Base-by-base conservation (phyloP, 179 eudicot species). In the Kewa caespitosa region DNA sequence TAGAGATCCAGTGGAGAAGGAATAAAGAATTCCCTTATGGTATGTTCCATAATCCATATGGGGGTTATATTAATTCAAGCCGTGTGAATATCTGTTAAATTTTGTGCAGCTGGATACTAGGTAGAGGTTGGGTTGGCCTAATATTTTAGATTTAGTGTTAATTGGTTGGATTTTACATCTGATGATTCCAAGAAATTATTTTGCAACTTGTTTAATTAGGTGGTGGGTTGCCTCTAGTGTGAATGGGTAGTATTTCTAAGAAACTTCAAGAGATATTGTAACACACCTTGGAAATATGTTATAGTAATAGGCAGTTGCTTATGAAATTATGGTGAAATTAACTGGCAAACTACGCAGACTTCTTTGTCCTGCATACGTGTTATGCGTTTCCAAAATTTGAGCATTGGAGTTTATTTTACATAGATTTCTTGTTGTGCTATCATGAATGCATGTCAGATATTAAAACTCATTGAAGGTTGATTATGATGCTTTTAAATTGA, bases 1-100 rank as follows among this genome's bases (percentile, higher is more conserved):
- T 95, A 36, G 99, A 95, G 87, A 95, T 95, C 77, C 99, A 95
- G 67, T 96, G 99, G 99, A 91, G 99, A 83, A 84, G 97, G 83
- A 96, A 89, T 84, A 93, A 90, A 84, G 97, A 91, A 74, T 96
- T 91, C 77, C 99, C 99, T 67, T 96, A 96, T 78, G 99, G 99
- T 96, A 82, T 41, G 79, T 81, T 72, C 8, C 72, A 38, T 37
- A 4, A n/a, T 81, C 55, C 32, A 59, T 46, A 14, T 55, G 25
- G 11, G 23, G 33, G 46, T 14, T 39, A 12, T 32, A 72, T 66
- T 46, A 67, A n/a, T 41, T 46, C 12, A 30, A 65, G 67, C 48
- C 54, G 64, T 70, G 76, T 78, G 65, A 50, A 30, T 46, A 46
- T 32, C 42, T 72, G 66, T 48, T 74, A 32, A 79, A 46, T 74